Evolutionary conservation across 1,284 basidiomycete genomes (phyloP), one percentile per base, ranked within the genome.

Genomic region (Cutaneotrichosporon sp.): DNA sequence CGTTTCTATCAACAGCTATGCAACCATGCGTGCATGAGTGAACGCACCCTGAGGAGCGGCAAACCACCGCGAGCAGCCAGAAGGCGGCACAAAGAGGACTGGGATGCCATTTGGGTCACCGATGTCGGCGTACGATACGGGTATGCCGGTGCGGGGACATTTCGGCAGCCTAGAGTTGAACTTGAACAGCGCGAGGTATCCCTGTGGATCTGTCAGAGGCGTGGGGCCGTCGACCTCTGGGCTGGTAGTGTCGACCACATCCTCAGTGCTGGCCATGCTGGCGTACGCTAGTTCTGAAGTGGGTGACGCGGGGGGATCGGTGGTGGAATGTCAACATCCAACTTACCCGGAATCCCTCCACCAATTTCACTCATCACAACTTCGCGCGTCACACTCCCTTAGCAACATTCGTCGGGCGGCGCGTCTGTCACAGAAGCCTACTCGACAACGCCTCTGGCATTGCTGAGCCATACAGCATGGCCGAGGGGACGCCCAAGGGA

Each of bases 1-100:
- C n/a, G n/a, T n/a, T n/a, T n/a, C n/a, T n/a, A 45, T 21, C 40
- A 20, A 22, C 40, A 17, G 30, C n/a, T 26, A 30, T 23, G 17
- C 1, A 20, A 23, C 33, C 44, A 36, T 18, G 33, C 44, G n/a
- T n/a, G n/a, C n/a, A n/a, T 7, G 15, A 17, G 4, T 13, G 12
- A 20, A 58, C 67, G 49, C 36, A 72, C 72, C 72, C 55, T 72
- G 66, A 4, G 68, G 63, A 1, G 67, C 66, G 8, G 62, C 69
- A n/a, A 73, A 60, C 70, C 72, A 74, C 26, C 72, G 49, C 8
- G 66, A 62, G 44, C 70, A 71, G 4, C 68, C 72, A 34, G 64
- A 67, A 0, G 72, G 72, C 13, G 69, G 49, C 5, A 74, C 46
- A 40, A 66, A 68, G 13, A 74, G 52, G 1, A 74, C 41, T 4